Percentiles rank a stretch among this genome's conserved stretches.
Evolutionary conservation across 2,329 filamentous ascomycete species (phyloP).

Genomic region (Dothistroma pini): DNA sequence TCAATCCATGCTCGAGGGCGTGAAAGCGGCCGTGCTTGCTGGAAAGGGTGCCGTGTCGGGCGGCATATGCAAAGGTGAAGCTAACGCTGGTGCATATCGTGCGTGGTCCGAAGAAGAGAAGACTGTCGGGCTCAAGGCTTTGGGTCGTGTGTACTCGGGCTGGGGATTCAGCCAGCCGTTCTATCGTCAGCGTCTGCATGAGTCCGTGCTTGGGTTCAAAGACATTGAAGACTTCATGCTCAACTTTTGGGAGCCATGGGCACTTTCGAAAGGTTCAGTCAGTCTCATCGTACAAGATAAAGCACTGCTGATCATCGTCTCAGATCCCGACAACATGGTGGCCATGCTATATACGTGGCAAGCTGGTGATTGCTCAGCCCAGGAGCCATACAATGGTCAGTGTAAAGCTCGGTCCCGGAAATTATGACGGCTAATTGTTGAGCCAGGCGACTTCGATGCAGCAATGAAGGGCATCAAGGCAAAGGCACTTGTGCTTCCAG

Average conservation of each 20-base stretch:
- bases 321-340: conserved; percentile 69
- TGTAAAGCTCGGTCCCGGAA: background rate
- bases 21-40: conserved; percentile 58
- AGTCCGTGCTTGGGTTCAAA: conserved; percentile 61
- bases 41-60: conserved; percentile 54
- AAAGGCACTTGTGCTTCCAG: conserved; percentile 66
- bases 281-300: background rate
- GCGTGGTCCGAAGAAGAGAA: conserved; percentile 45
- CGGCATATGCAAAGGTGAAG: conserved; percentile 49
- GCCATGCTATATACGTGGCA: conserved; percentile 79
- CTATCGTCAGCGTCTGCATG: conserved; percentile 68
- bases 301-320: conserved; percentile 4
- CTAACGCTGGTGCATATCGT: conserved; percentile 31
- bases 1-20: conserved; percentile 63
- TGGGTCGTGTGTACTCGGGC: conserved; percentile 66
- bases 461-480: conserved; percentile 68
- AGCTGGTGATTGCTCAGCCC: conserved; percentile 63
- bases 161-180: conserved; percentile 80
- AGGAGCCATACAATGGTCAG: conserved; percentile 60
- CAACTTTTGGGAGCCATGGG: conserved; percentile 74
- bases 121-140: conserved; percentile 61
- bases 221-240: conserved; percentile 70
- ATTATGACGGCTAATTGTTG: conserved; percentile 25
- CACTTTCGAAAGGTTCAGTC: conserved; percentile 57
- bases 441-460: conserved; percentile 30